These are phyloP conservation scores for Pleurotus tuoliensis DNA, from an alignment of 768 basidiomycete species.

Conservation along the genomic window DNA sequence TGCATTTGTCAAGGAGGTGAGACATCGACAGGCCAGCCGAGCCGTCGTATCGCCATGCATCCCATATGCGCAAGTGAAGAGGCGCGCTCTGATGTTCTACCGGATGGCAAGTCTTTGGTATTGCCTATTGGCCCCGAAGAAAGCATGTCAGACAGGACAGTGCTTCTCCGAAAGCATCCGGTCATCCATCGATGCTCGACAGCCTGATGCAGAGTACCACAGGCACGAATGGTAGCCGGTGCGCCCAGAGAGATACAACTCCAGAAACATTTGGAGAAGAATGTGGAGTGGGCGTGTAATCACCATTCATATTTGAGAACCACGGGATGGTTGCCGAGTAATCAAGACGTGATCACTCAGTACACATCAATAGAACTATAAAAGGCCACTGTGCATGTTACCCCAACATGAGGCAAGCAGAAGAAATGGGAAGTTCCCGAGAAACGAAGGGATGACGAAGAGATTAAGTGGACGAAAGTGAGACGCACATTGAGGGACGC, in stretches of 20 bases:
- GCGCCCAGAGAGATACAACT: neutral
- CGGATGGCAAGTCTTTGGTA: neutral
- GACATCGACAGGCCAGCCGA: neutral
- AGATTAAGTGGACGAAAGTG: neutral
- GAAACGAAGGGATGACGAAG: neutral
- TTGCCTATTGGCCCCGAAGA: neutral
- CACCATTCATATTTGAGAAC: neutral
- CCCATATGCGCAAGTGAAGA: neutral
- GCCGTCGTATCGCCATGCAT: conserved; percentile 4
- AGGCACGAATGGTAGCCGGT: neutral
- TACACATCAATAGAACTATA: neutral
- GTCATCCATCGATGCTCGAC: neutral
- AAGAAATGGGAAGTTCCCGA: neutral
- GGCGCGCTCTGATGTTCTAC: neutral
- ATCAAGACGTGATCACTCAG: neutral
- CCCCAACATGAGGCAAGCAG: neutral
- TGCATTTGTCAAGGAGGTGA: neutral
- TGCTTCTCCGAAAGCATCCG: too few relatives aligned
- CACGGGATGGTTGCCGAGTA: neutral
- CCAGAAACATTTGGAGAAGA: neutral
- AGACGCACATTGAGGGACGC: conserved; percentile 68
- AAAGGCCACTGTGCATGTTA: neutral
- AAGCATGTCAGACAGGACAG: neutral
- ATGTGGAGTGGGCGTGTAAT: conserved; percentile 2
- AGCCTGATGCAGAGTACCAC: neutral